These are phyloP conservation scores for Chaetoceros tenuissimus DNA, from an alignment of 108 stramenopile species.

Conservation along the genomic window DNA sequence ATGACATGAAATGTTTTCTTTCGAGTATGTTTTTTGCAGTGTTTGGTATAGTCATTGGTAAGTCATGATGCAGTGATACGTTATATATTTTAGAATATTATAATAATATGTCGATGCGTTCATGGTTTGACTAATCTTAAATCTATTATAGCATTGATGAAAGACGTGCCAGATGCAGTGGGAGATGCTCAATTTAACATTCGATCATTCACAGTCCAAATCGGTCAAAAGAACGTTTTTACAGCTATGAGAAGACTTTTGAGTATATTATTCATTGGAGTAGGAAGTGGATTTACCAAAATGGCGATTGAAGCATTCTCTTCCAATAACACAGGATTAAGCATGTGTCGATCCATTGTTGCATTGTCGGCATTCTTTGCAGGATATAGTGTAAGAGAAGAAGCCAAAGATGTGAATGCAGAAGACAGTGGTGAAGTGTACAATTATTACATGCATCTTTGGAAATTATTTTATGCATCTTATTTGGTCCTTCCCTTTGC, in stretches of 20 bases:
- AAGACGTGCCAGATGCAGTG: constrained; percentile 81
- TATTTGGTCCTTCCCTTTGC: constrained; percentile 74
- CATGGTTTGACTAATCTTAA: not conserved
- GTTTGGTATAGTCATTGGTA: constrained; percentile 65
- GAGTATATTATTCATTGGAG: constrained; percentile 21
- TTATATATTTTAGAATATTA: not conserved
- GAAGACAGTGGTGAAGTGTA: constrained; percentile 67
- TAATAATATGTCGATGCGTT: not conserved
- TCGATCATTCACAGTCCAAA: constrained; percentile 67
- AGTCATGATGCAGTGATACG: not conserved
- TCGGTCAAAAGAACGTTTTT: constrained; percentile 59
- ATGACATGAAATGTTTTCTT: constrained; percentile 42
- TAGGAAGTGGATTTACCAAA: constrained; percentile 21
- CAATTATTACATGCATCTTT: constrained; percentile 81
- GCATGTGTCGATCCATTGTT: constrained; percentile 39
- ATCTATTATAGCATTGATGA: constrained; percentile 64
- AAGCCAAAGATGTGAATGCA: constrained; percentile 54
- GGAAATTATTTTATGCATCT: constrained; percentile 82
- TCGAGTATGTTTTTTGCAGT: constrained; percentile 77
- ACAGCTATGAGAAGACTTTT: constrained; percentile 38
- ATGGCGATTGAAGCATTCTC: not conserved
- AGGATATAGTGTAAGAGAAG: constrained; percentile 48
- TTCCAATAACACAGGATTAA: constrained; percentile 16
- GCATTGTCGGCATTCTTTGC: constrained; percentile 46
- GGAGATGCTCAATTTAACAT: constrained; percentile 71